Base-by-base conservation (phyloP, 2,329 filamentous ascomycete genomes). In the Berkeleyomyces basicola region DNA sequence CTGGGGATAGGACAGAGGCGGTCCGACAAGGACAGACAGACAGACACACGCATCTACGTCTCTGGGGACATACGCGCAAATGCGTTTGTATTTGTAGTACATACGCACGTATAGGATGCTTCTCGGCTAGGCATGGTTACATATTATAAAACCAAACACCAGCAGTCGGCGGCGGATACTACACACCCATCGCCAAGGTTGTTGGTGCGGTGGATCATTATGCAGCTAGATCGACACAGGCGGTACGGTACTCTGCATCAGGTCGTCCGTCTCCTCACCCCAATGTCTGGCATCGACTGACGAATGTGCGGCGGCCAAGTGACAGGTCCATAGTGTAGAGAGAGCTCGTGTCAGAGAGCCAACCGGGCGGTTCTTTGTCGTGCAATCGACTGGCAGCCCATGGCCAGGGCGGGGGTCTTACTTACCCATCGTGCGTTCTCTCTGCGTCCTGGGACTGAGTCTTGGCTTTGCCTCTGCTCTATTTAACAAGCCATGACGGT, bases 401-500 rank as follows among this genome's bases (percentile, higher is more conserved):
- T 10, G 23, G 33, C 23, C 49, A 31, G 9, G 33, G 33, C 16
- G 31, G 33, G 51, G 46, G 49, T 55, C 51, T 55, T 39, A 9
- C 39, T 55, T 37, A 55, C 33, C 36, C 37, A 36, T 55, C 7
- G 33, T 10, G 51, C 11, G 11, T 55, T 37, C 7, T 36, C 51
- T 7, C 39, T 7, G 4, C 23, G n/a, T 55, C 51, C 37, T 36
- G 33, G 23, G 23, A 23, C 23, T 23, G 23, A 23, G 6, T 55
- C 51, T 37, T 55, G 33, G 36, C 39, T 14, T 51, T 51, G 16
- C 23, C 33, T 55, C 51, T 53, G 14, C 37, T n/a, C 31, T 53
- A 55, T n/a, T 39, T 55, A 55, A 55, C 51, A 55, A 55, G 11
- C 31, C 39, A 55, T 55, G n/a, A 55, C 51, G n/a, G 51, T 55